These are phyloP conservation scores for Ophiostoma piceae DNA, from an alignment of 2,329 filamentous ascomycete genomes.

Conservation along the genomic window DNA sequence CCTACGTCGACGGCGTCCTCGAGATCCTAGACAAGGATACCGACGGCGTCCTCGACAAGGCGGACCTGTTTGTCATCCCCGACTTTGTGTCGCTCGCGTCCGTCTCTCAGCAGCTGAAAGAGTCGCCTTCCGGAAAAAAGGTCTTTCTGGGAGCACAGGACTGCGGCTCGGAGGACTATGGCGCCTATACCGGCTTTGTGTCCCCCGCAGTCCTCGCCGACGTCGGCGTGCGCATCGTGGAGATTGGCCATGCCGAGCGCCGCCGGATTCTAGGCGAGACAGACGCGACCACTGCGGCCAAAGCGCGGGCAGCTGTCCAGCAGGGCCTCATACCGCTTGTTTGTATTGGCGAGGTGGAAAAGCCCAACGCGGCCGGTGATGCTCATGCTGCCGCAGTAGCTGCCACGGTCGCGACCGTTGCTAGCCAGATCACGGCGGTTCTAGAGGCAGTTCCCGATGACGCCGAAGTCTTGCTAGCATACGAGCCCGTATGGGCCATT, in stretches of 20 bases:
- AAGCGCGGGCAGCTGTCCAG: constrained; percentile 61
- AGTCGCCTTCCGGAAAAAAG: constrained; percentile 36
- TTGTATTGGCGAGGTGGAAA: constrained; percentile 68
- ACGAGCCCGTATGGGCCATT: constrained; percentile 88
- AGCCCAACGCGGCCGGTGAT: constrained; percentile 37
- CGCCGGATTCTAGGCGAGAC: constrained; percentile 67
- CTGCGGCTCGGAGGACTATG: constrained; percentile 62
- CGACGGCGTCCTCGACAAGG: constrained; percentile 36
- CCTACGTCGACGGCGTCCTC: constrained; percentile 50
- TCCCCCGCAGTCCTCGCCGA: constrained; percentile 63
- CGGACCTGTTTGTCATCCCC: constrained; percentile 72
- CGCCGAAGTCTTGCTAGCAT: constrained; percentile 70
- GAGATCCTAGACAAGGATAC: constrained; percentile 33
- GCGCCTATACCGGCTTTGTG: constrained; percentile 73
- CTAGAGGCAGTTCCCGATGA: constrained; percentile 55
- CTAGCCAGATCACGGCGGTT: constrained; percentile 59
- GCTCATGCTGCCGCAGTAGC: constrained; percentile 51
- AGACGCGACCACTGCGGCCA: constrained; percentile 61
- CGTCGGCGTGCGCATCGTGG: constrained; percentile 66
- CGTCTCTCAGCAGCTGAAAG: constrained; percentile 44
- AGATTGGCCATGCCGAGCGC: constrained; percentile 77
- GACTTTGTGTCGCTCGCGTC: constrained; percentile 66
- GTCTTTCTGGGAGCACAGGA: constrained; percentile 72
- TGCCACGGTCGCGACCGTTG: constrained; percentile 59
- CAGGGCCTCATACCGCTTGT: constrained; percentile 72